phyloP scores from a whole-genome alignment of 768 basidiomycete genomes.

The Pisolithus marmoratus region DNA sequence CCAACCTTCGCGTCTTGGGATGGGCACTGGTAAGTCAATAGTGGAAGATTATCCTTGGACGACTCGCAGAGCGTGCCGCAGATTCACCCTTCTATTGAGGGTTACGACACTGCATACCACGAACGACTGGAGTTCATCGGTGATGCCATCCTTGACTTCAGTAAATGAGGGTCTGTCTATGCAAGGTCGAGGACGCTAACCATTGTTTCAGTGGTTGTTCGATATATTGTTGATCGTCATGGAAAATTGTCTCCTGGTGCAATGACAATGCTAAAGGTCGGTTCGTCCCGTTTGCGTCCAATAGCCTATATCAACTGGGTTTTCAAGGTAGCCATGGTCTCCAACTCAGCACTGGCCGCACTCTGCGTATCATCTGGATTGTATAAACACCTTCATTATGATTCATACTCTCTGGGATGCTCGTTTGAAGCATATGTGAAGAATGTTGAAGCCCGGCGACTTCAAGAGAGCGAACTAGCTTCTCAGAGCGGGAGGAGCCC shows the following conservation, averaged over 20 bases:
- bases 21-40: constrained; percentile 60
- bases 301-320: neutral
- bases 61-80: constrained; percentile 26
- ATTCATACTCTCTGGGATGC: constrained; percentile 45
- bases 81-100: constrained; percentile 64
- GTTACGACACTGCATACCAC: constrained; percentile 52
- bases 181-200: neutral
- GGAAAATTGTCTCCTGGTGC: constrained; percentile 64
- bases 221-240: constrained; percentile 61
- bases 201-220: constrained; percentile 55
- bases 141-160: constrained; percentile 79
- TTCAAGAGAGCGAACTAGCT: constrained; percentile 43
- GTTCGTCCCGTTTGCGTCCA: neutral
- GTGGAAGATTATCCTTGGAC: neutral
- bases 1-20: constrained; percentile 55
- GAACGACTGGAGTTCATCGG: constrained; percentile 83
- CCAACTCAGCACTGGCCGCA: constrained; percentile 71
- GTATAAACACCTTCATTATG: constrained; percentile 53
- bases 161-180: constrained; percentile 37
- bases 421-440: constrained; percentile 50
- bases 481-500: constrained; percentile 43
- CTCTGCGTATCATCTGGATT: constrained; percentile 68
- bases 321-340: constrained; percentile 76
- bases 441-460: constrained; percentile 40
- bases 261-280: constrained; percentile 74